Conservation (phyloP, 345 rosid species). For the Atalantia buxifolia region DNA sequence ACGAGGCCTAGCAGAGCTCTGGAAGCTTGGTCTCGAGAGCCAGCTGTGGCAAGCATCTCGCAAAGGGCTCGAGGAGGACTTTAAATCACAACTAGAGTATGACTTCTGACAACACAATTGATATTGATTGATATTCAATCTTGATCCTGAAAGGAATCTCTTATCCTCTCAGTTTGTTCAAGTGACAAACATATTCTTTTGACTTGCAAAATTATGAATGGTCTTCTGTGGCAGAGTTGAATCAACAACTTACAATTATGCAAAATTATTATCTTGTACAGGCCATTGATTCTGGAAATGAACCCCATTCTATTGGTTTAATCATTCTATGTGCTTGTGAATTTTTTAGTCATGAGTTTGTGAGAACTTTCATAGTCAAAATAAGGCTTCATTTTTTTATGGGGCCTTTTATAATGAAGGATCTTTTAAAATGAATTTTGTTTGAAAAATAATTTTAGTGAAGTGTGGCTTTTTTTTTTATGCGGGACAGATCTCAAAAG, state of each 20-base stretch:
- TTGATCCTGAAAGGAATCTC: background rate
- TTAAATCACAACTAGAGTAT: conserved; percentile 30
- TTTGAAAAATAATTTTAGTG: background rate
- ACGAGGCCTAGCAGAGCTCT: conserved; percentile 74
- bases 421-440: background rate
- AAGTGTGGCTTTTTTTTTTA: too few species aligned
- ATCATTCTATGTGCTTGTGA: too few species aligned
- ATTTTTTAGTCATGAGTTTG: background rate
- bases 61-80: conserved; percentile 41
- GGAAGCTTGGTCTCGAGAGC: conserved; percentile 67
- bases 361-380: background rate
- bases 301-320: too few species aligned
- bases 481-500: too few species aligned
- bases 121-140: background rate
- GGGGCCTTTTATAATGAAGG: background rate
- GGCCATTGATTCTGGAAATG: too few species aligned
- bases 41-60: conserved; percentile 74
- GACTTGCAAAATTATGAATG: too few species aligned
- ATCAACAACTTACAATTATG: too few species aligned
- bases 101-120: conserved; percentile 29
- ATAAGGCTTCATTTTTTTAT: background rate
- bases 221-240: too few species aligned
- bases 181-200: background rate
- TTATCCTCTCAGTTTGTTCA: background rate
- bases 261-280: too few species aligned